Base-by-base conservation (phyloP, 257 asterid species). In the Haberlea rhodopensis region DNA sequence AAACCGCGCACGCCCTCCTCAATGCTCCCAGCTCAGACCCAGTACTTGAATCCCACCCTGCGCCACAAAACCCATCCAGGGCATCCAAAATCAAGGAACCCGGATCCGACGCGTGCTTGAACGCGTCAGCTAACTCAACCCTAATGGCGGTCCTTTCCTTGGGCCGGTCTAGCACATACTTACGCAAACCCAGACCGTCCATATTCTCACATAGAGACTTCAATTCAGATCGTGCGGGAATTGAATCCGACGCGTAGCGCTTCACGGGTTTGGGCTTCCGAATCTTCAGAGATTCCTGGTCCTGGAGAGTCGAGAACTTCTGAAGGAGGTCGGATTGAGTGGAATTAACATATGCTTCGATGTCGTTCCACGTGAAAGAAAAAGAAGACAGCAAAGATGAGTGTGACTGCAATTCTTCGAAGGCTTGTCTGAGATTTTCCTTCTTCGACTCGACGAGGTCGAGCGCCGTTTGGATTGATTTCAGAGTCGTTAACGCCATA, bases 51-150 rank as follows among this genome's bases (percentile, higher is more conserved):
- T 28, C 68, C n/a, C 37, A 8, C 19, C 57, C 63, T 8, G 52
- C 80, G 10, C 71, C 74, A 64, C 73, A 76, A 67, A 76, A 78
- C 1, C 84, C 91, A 67, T 66, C 77, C 8, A 84, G 64, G 22
- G 87, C 83, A 59, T 80, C 82, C 70, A 86, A 68, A 25, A 78
- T 80, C 85, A 86, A 19, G 25, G 67, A 49, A 8, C 77, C 85
- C 22, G 95, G 74, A 80, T 84, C 82, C 52, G 82, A 63, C 46
- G 91, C 80, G 68, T 77, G 79, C 77, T 73, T 76, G 58, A 76
- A 86, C 68, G 91, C 95, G 69, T 80, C 83, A 13, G 64, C 73
- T 77, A 86, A 52, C 70, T 86, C 87, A 40, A 7, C 73, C 78
- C 95, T 64, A 21, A 86, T 67, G 0, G 74, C 73, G 2, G 48